phyloP scores from a whole-genome alignment of 1,284 basidiomycete species.

The Grifola frondosa region DNA sequence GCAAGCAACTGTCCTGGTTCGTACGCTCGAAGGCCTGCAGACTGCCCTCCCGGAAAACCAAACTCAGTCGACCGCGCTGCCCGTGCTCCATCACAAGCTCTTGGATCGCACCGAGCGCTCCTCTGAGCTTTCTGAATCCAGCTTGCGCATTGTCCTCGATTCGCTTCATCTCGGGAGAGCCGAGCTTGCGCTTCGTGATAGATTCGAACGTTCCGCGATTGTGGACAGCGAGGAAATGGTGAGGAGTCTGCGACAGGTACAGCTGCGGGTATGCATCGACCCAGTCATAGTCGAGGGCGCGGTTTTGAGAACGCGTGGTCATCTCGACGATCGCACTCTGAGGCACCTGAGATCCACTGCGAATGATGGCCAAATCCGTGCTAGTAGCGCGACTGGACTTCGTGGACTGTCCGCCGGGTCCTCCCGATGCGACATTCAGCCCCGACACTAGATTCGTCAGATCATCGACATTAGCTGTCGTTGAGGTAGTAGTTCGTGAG shows the following conservation, averaged over 20 bases:
- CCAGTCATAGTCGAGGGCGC: conserved; percentile 41
- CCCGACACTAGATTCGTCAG: conserved; percentile 33
- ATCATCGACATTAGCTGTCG: conserved; percentile 34
- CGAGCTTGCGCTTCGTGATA: conserved; percentile 41
- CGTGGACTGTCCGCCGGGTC: neutral
- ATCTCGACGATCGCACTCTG: conserved; percentile 48
- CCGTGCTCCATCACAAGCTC: conserved; percentile 45
- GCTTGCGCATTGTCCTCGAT: conserved; percentile 33
- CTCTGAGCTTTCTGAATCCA: conserved; percentile 41
- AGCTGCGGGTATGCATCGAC: conserved; percentile 49
- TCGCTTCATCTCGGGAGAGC: conserved; percentile 32
- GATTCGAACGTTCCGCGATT: conserved; percentile 42
- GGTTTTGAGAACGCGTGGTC: conserved; percentile 39
- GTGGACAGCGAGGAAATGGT: conserved; percentile 51
- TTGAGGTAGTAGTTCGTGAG: neutral
- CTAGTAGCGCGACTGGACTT: neutral
- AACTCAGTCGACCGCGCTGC: conserved; percentile 40
- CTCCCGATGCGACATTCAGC: conserved; percentile 25
- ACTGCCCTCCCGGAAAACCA: conserved; percentile 44
- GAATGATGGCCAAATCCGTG: conserved; percentile 39
- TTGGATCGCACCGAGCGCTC: conserved; percentile 40
- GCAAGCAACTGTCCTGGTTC: conserved; percentile 38
- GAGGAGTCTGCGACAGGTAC: conserved; percentile 52
- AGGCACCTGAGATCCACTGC: conserved; percentile 42
- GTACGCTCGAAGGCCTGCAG: conserved; percentile 44